Evolutionary conservation across 2,329 filamentous ascomycete genomes (phyloP).

Genomic region (Calonectria multiphialidica): DNA sequence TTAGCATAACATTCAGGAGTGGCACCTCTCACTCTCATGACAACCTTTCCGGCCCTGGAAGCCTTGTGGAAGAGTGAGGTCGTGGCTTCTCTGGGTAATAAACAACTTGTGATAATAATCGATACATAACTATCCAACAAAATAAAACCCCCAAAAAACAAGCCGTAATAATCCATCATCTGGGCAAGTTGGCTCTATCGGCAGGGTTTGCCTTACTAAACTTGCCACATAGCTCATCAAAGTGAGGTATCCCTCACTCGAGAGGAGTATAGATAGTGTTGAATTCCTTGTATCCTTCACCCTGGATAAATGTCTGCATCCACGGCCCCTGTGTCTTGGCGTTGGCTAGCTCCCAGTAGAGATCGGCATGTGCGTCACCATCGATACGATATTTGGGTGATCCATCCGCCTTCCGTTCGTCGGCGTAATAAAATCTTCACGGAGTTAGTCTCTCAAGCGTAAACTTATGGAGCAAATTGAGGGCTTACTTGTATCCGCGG

Average conservation of each 20-base stretch:
- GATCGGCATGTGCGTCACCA: constrained; percentile 55
- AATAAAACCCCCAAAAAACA: too few relatives aligned
- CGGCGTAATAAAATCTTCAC: constrained; percentile 63
- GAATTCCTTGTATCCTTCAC: constrained; percentile 55
- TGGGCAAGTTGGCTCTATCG: neutral
- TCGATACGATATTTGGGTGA: constrained; percentile 44
- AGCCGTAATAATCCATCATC: neutral
- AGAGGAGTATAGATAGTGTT: neutral
- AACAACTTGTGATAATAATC: too few relatives aligned
- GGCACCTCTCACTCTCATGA: too few relatives aligned
- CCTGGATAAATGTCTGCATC: constrained; percentile 59
- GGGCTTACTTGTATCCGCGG: constrained; percentile 50
- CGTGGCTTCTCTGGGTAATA: too few relatives aligned
- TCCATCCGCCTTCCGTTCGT: constrained; percentile 60
- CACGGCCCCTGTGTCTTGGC: constrained; percentile 57
- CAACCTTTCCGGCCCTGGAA: too few relatives aligned
- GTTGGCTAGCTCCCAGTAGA: constrained; percentile 55
- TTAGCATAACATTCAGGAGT: too few relatives aligned
- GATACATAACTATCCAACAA: too few relatives aligned
- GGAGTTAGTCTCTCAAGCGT: neutral
- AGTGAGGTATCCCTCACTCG: neutral
- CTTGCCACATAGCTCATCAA: neutral
- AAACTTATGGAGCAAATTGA: neutral
- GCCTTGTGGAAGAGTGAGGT: too few relatives aligned
- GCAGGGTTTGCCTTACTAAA: neutral